phyloP scores from a whole-genome alignment of 2,329 filamentous ascomycete genomes.

The Colletotrichum sp. region DNA sequence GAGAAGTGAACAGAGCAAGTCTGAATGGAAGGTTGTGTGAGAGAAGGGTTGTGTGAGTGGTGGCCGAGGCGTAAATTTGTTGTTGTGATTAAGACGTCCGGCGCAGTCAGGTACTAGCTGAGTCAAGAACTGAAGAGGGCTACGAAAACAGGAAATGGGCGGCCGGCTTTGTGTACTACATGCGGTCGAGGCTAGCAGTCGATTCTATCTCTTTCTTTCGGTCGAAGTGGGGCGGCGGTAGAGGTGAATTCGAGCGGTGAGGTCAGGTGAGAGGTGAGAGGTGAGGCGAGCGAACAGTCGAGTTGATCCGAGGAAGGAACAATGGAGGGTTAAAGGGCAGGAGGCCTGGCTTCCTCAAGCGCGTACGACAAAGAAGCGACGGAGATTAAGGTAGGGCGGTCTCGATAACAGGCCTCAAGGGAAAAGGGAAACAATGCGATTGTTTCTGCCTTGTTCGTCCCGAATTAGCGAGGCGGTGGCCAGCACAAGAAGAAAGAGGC shows the following conservation, averaged over 20 bases:
- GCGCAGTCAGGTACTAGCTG: conserved; percentile 20
- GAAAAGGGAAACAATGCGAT: conserved; percentile 18
- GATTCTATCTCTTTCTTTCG: background rate
- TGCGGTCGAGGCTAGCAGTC: background rate
- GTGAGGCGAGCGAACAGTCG: background rate
- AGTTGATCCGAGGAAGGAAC: conserved; percentile 1
- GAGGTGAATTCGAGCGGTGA: background rate
- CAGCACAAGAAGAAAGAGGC: background rate
- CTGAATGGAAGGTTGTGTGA: background rate
- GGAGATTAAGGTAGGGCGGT: conserved; percentile 8
- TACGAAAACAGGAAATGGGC: background rate
- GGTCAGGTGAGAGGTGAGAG: background rate
- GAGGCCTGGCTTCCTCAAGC: conserved; percentile 13
- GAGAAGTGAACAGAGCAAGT: background rate
- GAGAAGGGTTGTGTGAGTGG: background rate
- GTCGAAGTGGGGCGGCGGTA: background rate
- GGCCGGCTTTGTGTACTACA: background rate
- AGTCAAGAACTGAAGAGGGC: conserved; percentile 20
- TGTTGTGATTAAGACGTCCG: conserved; percentile 8
- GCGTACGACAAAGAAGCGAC: background rate
- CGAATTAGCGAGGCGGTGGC: background rate
- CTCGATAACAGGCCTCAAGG: conserved; percentile 6
- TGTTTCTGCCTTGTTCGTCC: conserved; percentile 17
- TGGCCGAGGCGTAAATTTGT: background rate
- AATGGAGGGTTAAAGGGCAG: conserved; percentile 4